phyloP scores from a whole-genome alignment of 495 filamentous ascomycete species.

The Tuber aestivum region DNA sequence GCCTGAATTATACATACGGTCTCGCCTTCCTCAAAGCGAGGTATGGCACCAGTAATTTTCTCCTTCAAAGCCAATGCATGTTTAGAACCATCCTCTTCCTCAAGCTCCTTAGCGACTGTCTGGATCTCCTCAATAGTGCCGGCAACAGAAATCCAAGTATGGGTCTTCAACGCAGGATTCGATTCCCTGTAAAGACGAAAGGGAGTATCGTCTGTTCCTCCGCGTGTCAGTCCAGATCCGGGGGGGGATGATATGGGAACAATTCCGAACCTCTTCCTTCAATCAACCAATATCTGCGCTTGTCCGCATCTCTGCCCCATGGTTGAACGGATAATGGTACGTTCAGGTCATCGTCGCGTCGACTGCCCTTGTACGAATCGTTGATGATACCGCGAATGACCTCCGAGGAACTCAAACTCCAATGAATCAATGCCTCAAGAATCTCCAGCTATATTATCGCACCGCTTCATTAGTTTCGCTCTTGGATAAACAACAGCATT shows the following conservation, averaged over 20 bases:
- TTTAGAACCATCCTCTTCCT: conserved; percentile 65
- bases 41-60: conserved; percentile 72
- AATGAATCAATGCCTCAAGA: conserved; percentile 73
- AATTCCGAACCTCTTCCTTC: conserved; percentile 55
- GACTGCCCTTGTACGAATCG: conserved; percentile 80
- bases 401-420: conserved; percentile 88
- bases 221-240: conserved; percentile 11
- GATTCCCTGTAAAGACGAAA: conserved; percentile 95
- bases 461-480: neutral
- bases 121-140: conserved; percentile 83
- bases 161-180: conserved; percentile 67
- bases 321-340: conserved; percentile 88
- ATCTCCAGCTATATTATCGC: conserved; percentile 58
- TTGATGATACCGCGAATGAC: conserved; percentile 71
- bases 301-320: conserved; percentile 87
- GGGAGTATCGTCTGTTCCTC: conserved; percentile 70
- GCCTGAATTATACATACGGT: conserved; percentile 54
- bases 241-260: neutral
- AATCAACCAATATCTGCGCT: conserved; percentile 86
- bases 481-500: neutral
- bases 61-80: conserved; percentile 70
- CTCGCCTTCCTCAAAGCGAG: conserved; percentile 91
- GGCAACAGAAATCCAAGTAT: conserved; percentile 88
- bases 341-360: conserved; percentile 87
- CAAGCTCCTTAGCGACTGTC: conserved; percentile 64